Conservation (phyloP, 2,329 filamentous ascomycete species). For the Helicocarpus griseus region DNA sequence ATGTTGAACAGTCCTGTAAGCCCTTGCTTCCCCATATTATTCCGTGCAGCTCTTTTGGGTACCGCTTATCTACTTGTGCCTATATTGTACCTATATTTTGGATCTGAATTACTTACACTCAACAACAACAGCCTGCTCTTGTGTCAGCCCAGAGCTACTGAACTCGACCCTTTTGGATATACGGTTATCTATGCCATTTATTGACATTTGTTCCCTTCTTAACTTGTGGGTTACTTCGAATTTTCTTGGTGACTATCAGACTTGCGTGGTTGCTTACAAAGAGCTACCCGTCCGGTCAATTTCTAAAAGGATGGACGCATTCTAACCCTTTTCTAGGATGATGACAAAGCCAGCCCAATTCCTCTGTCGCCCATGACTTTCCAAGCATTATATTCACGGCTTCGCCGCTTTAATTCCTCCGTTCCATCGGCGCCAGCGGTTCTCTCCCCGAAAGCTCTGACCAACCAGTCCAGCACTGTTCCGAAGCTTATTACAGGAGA, state of each 20-base stretch:
- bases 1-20: conserved; percentile 94
- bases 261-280: background rate
- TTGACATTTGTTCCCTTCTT: conserved; percentile 1
- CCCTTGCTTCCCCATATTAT: conserved; percentile 18
- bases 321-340: background rate
- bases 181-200: background rate
- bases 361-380: conserved; percentile 3
- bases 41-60: conserved; percentile 16
- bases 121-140: conserved; percentile 30
- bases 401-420: conserved; percentile 15
- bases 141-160: conserved; percentile 38
- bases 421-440: background rate
- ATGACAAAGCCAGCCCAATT: background rate
- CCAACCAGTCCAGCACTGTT: background rate
- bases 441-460: background rate
- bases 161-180: conserved; percentile 1
- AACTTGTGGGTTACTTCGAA: conserved; percentile 2
- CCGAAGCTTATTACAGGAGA: background rate
- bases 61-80: conserved; percentile 6
- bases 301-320: background rate
- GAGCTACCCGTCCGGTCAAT: too few relatives aligned
- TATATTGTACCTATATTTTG: conserved; percentile 5
- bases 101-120: conserved; percentile 13
- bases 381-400: conserved; percentile 33
- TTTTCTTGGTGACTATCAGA: background rate